A percentile compares a stretch with the other conserved stretches of the same genome.
Conservation (phyloP, 2,329 filamentous ascomycete genomes). For the Fusarium scirpi region DNA sequence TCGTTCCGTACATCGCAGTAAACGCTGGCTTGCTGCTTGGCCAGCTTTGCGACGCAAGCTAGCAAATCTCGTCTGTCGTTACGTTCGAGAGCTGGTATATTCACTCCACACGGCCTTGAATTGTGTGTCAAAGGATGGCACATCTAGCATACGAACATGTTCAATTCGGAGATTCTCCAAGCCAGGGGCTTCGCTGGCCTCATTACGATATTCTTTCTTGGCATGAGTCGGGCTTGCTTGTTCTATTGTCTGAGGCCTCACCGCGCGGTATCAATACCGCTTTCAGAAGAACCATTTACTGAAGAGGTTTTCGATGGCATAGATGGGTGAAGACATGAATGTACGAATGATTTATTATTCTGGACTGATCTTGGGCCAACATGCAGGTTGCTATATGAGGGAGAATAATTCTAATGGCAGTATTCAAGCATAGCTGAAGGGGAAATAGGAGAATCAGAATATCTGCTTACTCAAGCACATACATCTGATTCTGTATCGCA, state of each 20-base stretch:
- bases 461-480: background rate
- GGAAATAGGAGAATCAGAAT: background rate
- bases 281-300: accelerated
- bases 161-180: background rate
- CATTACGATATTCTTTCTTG: background rate
- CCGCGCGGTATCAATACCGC: accelerated
- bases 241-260: background rate
- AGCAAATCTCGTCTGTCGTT: background rate
- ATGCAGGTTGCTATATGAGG: background rate
- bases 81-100: background rate
- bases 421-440: accelerated
- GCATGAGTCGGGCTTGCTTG: accelerated
- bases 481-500: too few relatives aligned
- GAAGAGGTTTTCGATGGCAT: accelerated
- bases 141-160: accelerated
- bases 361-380: background rate
- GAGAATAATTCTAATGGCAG: background rate
- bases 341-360: accelerated
- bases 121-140: accelerated
- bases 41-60: background rate
- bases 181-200: accelerated
- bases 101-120: background rate
- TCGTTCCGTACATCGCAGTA: too few relatives aligned
- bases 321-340: background rate
- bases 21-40: too few relatives aligned